Percentiles rank a stretch among this genome's conserved stretches.
These are phyloP conservation scores for Furcasterigmium furcatum DNA, from an alignment of 2,329 filamentous ascomycete species.

Conservation along the genomic window DNA sequence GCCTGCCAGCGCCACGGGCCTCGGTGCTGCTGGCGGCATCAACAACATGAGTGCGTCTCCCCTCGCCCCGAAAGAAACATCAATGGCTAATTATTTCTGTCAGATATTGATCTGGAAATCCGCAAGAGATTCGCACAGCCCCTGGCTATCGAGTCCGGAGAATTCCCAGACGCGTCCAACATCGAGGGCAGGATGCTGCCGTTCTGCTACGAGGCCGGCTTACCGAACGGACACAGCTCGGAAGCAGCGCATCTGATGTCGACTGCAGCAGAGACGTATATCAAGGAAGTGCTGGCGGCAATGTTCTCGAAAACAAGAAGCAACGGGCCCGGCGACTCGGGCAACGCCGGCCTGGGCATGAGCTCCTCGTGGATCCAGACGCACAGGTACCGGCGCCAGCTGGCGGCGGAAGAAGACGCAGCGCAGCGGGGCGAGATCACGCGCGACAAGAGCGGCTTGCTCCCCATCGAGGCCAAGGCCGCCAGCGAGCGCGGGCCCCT, in stretches of 20 bases:
- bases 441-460: constrained; percentile 70
- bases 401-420: constrained; percentile 72
- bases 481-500: constrained; percentile 69
- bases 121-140: constrained; percentile 63
- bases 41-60: constrained; percentile 71
- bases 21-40: constrained; percentile 30
- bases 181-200: constrained; percentile 65
- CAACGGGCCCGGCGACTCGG: constrained; percentile 62
- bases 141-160: constrained; percentile 63
- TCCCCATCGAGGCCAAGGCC: constrained; percentile 79
- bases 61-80: too few species aligned
- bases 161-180: constrained; percentile 63
- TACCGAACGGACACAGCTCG: constrained; percentile 53
- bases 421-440: constrained; percentile 70
- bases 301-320: constrained; percentile 62
- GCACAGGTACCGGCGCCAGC: constrained; percentile 69
- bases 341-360: constrained; percentile 59
- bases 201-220: constrained; percentile 64
- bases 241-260: constrained; percentile 64
- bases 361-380: constrained; percentile 75
- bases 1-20: constrained; percentile 64
- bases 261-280: constrained; percentile 62
- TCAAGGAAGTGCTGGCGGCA: constrained; percentile 62
- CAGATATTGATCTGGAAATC: constrained; percentile 66
- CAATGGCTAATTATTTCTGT: not conserved